Evolutionary conservation across 495 filamentous ascomycete genomes (phyloP).

Genomic region (Penicillium soppii): DNA sequence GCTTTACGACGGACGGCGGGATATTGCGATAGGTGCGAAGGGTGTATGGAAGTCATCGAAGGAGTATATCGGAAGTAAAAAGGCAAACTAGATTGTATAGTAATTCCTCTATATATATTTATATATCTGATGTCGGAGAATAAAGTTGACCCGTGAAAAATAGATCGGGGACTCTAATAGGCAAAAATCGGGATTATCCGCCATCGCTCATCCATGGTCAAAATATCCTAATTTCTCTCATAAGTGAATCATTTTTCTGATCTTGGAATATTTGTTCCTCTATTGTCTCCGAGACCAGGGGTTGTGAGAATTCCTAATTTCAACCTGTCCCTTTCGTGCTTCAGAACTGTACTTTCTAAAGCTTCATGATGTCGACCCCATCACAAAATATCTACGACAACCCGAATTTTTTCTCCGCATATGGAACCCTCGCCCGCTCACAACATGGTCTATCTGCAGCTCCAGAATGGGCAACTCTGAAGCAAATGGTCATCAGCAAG

Average conservation of each 20-base stretch:
- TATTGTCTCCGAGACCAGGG: too few species aligned
- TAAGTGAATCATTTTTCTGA: too few species aligned
- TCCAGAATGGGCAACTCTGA: conserved; percentile 23
- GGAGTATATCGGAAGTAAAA: conserved; percentile 1
- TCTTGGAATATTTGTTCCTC: too few species aligned
- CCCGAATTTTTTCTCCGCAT: conserved; percentile 20
- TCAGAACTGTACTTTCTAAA: too few species aligned
- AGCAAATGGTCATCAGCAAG: conserved; percentile 10
- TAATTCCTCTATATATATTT: too few species aligned
- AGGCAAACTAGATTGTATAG: neutral
- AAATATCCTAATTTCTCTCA: too few species aligned
- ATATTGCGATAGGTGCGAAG: conserved; percentile 24
- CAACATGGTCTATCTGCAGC: conserved; percentile 16
- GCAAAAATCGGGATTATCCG: neutral
- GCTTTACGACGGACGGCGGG: conserved; percentile 43
- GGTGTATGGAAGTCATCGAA: conserved; percentile 26
- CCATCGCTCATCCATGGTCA: neutral
- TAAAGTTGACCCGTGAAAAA: neutral
- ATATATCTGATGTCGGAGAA: neutral
- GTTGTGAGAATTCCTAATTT: too few species aligned
- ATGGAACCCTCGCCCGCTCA: conserved; percentile 20
- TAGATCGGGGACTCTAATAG: neutral
- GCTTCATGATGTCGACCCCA: conserved; percentile 3
- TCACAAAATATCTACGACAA: conserved; percentile 27
- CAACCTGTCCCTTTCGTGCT: too few species aligned